Percentiles rank a stretch among this genome's conserved stretches.
These are phyloP conservation scores for Ophiostoma australiae DNA, from an alignment of 2,329 filamentous ascomycete genomes.

Conservation along the genomic window DNA sequence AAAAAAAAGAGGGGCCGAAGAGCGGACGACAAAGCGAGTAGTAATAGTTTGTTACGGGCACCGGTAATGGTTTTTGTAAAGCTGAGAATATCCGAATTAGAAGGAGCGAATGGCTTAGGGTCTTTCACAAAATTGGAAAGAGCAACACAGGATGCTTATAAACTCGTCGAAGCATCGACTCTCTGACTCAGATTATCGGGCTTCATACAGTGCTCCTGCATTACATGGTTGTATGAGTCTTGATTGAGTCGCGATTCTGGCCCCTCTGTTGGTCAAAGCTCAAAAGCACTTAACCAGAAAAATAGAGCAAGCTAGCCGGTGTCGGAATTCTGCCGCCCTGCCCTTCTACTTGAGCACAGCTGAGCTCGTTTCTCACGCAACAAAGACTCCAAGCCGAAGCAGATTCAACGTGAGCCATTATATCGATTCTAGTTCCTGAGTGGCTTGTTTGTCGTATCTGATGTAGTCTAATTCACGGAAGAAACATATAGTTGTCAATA, in stretches of 20 bases:
- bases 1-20: conserved; percentile 17
- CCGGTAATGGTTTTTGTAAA: background rate
- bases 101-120: background rate
- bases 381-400: background rate
- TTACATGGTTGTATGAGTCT: background rate
- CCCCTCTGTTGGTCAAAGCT: conserved; percentile 18
- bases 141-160: background rate
- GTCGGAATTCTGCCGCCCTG: conserved; percentile 18
- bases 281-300: background rate
- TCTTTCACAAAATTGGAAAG: background rate
- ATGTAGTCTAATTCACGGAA: no score
- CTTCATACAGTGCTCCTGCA: background rate
- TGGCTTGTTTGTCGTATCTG: background rate
- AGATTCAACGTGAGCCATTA: background rate
- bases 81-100: background rate
- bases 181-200: background rate
- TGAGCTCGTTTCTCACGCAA: background rate
- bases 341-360: background rate
- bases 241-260: conserved; percentile 11
- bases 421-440: background rate
- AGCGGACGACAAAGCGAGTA: background rate
- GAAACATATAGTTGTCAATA: background rate
- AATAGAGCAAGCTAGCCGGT: conserved; percentile 18
- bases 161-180: background rate
- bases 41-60: background rate